These are phyloP conservation scores for Pyricularia pennisetigena DNA, from an alignment of 2,329 filamentous ascomycete species.

Conservation along the genomic window DNA sequence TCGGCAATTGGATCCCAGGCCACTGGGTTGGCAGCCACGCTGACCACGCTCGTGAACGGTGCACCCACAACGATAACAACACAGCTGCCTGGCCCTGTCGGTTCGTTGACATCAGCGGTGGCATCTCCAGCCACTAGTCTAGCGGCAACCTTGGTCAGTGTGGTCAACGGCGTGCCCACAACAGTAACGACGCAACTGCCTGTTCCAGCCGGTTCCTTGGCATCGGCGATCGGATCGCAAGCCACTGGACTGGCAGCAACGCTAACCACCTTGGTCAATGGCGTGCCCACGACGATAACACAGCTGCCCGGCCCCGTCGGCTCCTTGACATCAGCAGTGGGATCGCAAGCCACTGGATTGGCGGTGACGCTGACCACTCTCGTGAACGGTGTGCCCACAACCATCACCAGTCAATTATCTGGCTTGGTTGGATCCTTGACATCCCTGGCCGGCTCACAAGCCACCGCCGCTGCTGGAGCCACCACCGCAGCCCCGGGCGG, in stretches of 20 bases:
- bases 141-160: not conserved
- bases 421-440: not conserved
- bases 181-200: not conserved
- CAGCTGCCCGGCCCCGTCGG: not conserved
- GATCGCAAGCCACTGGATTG: not conserved
- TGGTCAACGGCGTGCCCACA: not conserved
- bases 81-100: not conserved
- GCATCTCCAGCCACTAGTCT: not conserved
- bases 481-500: not conserved
- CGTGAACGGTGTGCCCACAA: not conserved
- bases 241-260: too few relatives aligned
- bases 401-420: not conserved
- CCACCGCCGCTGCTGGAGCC: not conserved
- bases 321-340: not conserved
- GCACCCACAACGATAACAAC: not conserved
- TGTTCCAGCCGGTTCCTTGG: not conserved
- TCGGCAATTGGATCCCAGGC: not conserved
- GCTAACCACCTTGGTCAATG: too few relatives aligned
- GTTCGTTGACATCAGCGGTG: not conserved
- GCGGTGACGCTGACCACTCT: not conserved
- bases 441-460: not conserved
- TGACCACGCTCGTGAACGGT: not conserved
- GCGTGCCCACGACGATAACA: not conserved
- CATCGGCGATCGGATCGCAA: not conserved
- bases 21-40: not conserved